Base-by-base conservation (phyloP, 257 asterid genomes). In the Vinca minor region DNA sequence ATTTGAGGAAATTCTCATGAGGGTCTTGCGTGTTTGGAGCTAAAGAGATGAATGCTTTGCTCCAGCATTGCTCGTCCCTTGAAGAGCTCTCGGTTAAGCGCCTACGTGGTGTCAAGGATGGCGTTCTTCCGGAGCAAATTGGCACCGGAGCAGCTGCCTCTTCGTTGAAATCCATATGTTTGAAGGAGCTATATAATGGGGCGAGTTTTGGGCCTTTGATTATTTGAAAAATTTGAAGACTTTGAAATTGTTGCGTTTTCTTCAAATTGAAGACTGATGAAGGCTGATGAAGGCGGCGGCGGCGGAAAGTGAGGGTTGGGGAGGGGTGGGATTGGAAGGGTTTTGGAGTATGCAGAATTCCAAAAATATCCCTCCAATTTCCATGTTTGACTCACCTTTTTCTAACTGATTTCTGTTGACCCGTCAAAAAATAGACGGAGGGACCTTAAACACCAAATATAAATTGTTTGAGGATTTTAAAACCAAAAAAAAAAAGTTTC, bases 21-120 rank as follows among this genome's bases (percentile, higher is more conserved):
- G 89, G 88, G 26, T 80, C 90, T 49, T 87, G 97, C 70, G 71
- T 75, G 79, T 90, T 90, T 54, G 97, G 97, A 2, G 85, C 93
- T 11, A 86, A 82, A 64, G 97, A 95, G 34, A 79, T 90, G 92
- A 90, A 90, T 55, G 94, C 94, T 38, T 74, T 90, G 41, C 70
- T 90, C 64, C 75, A 76, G 54, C 70, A 90, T 68, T 87, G 88
- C 58, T 75, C 82, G 8, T 63, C 90, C 26, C 73, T 90, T 13
- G 95, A 87, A 71, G 95, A 90, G 54, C 76, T 90, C 28, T 76
- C 90, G 10, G 89, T 87, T 10, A 90, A 87, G 73, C 88, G 97
- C 1, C 80, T 90, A 0, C 77, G 95, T 1, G 90, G 97, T 4
- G 74, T 78, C 42, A 83, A 74, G 35, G 88, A 85, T 21, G 92